Evolutionary conservation across 257 asterid genomes (phyloP).

Genomic region (Penstemon newberryi): DNA sequence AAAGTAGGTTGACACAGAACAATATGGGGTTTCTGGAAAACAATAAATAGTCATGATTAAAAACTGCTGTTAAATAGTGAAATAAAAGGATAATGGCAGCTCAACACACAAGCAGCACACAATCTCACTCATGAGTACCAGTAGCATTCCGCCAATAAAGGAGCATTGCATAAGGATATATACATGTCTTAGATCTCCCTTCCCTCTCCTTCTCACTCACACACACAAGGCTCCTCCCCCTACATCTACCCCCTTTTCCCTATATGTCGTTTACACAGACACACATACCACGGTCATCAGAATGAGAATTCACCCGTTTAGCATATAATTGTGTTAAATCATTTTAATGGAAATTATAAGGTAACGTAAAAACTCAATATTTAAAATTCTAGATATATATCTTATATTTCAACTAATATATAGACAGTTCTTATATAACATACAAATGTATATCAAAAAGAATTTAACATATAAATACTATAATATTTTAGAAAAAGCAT

Average conservation of each 20-base stretch:
- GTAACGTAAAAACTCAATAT: no score
- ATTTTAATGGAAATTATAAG: no score
- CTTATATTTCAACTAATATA: no score
- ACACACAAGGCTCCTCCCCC: neutral
- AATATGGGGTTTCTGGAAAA: conserved; percentile 71
- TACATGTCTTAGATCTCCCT: neutral
- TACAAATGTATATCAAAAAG: no score
- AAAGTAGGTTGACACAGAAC: conserved; percentile 51
- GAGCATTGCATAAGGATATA: neutral
- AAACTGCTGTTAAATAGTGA: conserved; percentile 5
- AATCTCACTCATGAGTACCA: neutral
- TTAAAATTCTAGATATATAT: no score
- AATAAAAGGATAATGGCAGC: conserved; percentile 3
- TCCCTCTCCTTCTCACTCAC: no score
- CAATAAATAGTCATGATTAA: conserved; percentile 13
- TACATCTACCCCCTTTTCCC: neutral
- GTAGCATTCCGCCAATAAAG: neutral
- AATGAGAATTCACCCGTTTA: no score
- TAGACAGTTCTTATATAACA: no score
- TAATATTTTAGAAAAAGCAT: no score
- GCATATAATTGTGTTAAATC: no score
- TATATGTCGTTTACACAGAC: neutral
- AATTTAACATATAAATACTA: no score
- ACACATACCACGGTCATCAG: neutral
- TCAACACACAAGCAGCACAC: conserved; percentile 4